Conservation (phyloP, 441 rosid genomes). For the Jatropha multifida region DNA sequence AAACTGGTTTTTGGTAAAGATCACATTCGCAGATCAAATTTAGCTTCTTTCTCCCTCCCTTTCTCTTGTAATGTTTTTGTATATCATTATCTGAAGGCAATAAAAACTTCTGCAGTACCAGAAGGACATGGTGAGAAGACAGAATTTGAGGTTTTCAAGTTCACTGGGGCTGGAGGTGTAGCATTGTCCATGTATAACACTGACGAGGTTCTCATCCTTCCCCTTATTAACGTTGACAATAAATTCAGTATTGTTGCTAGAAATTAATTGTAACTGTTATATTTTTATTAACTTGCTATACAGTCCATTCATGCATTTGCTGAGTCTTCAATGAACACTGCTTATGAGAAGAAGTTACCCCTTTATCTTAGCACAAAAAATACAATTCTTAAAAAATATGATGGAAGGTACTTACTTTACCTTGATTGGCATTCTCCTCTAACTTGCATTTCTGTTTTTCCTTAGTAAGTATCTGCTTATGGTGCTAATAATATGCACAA, state of each 20-base stretch:
- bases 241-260: neutral
- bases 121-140: constrained; percentile 47
- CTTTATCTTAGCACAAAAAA: constrained; percentile 97
- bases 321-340: constrained; percentile 89
- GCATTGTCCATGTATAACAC: constrained; percentile 86
- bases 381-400: constrained; percentile 87
- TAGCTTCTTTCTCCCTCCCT: neutral
- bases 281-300: constrained; percentile 20
- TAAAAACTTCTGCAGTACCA: constrained; percentile 46
- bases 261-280: neutral
- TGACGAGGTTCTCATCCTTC: constrained; percentile 56
- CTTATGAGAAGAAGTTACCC: constrained; percentile 92
- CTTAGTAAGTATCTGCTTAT: neutral
- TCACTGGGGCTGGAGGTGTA: constrained; percentile 77
- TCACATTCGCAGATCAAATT: neutral
- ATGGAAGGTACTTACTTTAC: constrained; percentile 68
- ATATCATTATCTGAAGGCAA: constrained; percentile 10
- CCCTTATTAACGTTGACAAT: neutral
- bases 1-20: constrained; percentile 69
- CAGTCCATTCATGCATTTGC: constrained; percentile 92
- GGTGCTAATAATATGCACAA: neutral
- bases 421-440: neutral
- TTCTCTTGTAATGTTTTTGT: constrained; percentile 3
- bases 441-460: neutral
- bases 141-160: constrained; percentile 66